phyloP scores from a whole-genome alignment of 345 rosid genomes.

The Xanthoceras sorbifolium region DNA sequence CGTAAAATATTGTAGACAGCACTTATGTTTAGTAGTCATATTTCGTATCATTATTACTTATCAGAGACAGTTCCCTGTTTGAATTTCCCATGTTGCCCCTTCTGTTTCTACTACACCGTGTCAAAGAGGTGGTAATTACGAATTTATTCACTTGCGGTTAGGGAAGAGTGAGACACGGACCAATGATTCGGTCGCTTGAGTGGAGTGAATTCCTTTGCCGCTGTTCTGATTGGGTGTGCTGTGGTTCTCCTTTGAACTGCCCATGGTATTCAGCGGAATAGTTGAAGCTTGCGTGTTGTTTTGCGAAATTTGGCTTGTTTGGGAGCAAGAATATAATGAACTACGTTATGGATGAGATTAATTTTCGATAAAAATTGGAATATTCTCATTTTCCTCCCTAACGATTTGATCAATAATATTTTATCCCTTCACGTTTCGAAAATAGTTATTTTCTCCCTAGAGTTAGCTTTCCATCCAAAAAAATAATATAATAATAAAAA shows the following conservation, averaged over 20 bases:
- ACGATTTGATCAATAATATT: too few relatives aligned
- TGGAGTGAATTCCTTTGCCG: neutral
- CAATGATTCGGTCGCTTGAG: neutral
- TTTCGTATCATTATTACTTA: neutral
- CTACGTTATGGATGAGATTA: neutral
- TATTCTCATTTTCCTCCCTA: too few relatives aligned
- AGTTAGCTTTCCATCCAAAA: too few relatives aligned
- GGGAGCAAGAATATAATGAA: neutral
- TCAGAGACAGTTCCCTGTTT: neutral
- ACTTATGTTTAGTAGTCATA: neutral
- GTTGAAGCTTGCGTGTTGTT: neutral
- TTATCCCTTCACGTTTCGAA: too few relatives aligned
- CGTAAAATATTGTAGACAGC: neutral
- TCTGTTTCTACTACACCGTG: neutral
- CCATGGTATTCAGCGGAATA: neutral
- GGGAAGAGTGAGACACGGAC: neutral
- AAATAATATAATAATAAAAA: too few relatives aligned
- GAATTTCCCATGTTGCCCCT: conserved; percentile 9
- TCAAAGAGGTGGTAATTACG: neutral
- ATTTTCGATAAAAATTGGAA: neutral
- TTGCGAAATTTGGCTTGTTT: neutral
- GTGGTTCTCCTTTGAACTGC: too few relatives aligned
- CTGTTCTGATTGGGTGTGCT: neutral
- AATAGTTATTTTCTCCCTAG: too few relatives aligned
- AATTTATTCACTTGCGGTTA: neutral